phyloP scores from a whole-genome alignment of 768 basidiomycete genomes.

The Rhodotorula paludigena region DNA sequence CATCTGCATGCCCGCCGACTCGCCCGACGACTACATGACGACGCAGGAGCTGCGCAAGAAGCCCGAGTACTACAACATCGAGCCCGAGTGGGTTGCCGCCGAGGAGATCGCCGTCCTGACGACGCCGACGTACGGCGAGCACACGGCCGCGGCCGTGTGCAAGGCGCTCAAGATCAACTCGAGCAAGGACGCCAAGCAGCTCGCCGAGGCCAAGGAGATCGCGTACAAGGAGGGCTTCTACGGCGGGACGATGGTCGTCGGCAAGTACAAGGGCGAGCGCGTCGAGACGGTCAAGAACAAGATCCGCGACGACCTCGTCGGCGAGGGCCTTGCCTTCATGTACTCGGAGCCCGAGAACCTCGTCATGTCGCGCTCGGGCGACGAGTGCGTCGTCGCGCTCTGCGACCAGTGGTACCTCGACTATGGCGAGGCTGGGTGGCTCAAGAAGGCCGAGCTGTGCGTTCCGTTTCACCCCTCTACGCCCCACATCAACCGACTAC shows the following conservation, averaged over 20 bases:
- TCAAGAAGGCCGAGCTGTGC: conserved; percentile 72
- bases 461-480: conserved; percentile 42
- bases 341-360: conserved; percentile 94
- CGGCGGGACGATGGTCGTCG: conserved; percentile 80
- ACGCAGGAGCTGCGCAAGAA: conserved; percentile 90
- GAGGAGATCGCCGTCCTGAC: conserved; percentile 82
- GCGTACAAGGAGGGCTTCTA: conserved; percentile 99
- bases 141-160: conserved; percentile 76
- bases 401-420: conserved; percentile 99
- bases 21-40: conserved; percentile 91
- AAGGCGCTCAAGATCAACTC: conserved; percentile 90
- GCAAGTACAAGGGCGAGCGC: conserved; percentile 78
- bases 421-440: conserved; percentile 90
- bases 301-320: conserved; percentile 78
- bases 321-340: conserved; percentile 67
- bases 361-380: conserved; percentile 82
- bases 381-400: conserved; percentile 94
- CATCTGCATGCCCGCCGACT: conserved; percentile 95
- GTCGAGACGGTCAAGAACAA: conserved; percentile 90
- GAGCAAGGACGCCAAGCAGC: conserved; percentile 85
- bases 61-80: conserved; percentile 90
- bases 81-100: conserved; percentile 75
- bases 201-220: conserved; percentile 93
- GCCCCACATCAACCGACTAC: neutral
- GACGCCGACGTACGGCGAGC: conserved; percentile 86